Evolutionary conservation across 1,284 basidiomycete genomes (phyloP), one percentile per base, ranked within the genome.

Genomic region (Exobasidium cylindrosporum): DNA sequence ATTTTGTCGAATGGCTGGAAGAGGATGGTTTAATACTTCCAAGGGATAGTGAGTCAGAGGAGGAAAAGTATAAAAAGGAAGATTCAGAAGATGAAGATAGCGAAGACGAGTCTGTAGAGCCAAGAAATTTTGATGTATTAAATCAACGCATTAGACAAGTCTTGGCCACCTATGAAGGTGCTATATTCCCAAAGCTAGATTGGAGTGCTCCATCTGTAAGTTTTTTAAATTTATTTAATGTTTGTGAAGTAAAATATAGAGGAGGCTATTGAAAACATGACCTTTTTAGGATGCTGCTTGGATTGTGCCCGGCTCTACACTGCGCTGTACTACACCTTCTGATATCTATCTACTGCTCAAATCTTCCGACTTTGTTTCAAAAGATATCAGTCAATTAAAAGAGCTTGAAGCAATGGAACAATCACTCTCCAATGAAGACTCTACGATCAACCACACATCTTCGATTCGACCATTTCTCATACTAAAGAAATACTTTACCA

Each of bases 291-390:
- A 97, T 76, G 91, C 93, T 13, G 86, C 89, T 1, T 97, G 93
- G 90, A 87, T 98, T 65, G 84, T 96, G 1, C 89, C 92, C 1
- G 84, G 89, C n/a, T 88, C 88, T 4, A 91, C 90, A 0, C 82
- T 97, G 44, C 89, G 89, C 81, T 97, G 94, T 80, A 88, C 86
- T 5, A 86, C 87, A 1, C 92, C 93, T 0, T 86, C 89, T 3
- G 95, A 98, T 70, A 87, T 97, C 28, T 97, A 97, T 80, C 84
- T 97, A 50, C 82, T 96, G 0, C 85, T 98, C 67, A 98, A 98
- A 81, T 91, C 90, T 1, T 92, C 90, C 53, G 91, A 97, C 78
- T 96, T 96, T 70, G 83, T 92, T 50, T 84, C 86, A 5, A 90
- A 95, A 68, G 94, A 94, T 76, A 79, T 95, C 3, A 85, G 84